Base-by-base conservation (phyloP, 1,284 basidiomycete species). In the Coniophora puteana region DNA sequence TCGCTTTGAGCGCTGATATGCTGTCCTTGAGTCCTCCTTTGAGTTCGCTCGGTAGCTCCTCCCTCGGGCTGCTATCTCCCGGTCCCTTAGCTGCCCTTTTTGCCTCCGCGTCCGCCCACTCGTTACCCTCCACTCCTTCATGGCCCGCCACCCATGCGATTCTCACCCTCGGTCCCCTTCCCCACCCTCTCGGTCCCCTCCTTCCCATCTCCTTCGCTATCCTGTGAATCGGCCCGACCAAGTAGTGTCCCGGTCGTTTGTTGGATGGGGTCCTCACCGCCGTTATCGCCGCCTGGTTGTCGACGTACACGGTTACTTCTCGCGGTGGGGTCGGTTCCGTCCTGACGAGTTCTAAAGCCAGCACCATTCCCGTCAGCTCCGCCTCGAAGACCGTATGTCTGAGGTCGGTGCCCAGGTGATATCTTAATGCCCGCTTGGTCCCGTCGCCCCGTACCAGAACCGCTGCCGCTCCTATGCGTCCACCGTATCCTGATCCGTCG, bases 111-210 rank as follows among this genome's bases (percentile, higher is more conserved):
- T 40, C 38, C 13, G 29, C 38, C 13, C 3, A 8, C n/a, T 32
- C 38, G 18, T 40, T 40, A 2, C 38, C 38, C n/a, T 32, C 28
- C 10, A 40, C 29, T 13, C 38, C 29, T 8, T 31, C 29, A 25
- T 40, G 38, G 4, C 38, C 38, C 14, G 38, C 16, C n/a, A 40
- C 26, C 38, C 38, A 40, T 33, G 29, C 11, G 4, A 40, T 5
- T 0, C 18, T 40, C 17, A 23, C n/a, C n/a, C 10, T 21, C n/a
- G 1, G n/a, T n/a, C n/a, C n/a, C n/a, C n/a, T n/a, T n/a, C n/a
- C 4, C 23, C 1, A 11, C n/a, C 12, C 0, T 18, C 14, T 0
- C 38, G 8, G n/a, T 2, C 14, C 17, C 0, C 10, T 18, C 0
- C 2, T n/a, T n/a, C 10, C 5, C 4, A 5, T 0, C 21, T 32